Evolutionary conservation across 2,329 filamentous ascomycete species (phyloP), one percentile per base, ranked within the genome.

Genomic region (Diaporthe longicolla): DNA sequence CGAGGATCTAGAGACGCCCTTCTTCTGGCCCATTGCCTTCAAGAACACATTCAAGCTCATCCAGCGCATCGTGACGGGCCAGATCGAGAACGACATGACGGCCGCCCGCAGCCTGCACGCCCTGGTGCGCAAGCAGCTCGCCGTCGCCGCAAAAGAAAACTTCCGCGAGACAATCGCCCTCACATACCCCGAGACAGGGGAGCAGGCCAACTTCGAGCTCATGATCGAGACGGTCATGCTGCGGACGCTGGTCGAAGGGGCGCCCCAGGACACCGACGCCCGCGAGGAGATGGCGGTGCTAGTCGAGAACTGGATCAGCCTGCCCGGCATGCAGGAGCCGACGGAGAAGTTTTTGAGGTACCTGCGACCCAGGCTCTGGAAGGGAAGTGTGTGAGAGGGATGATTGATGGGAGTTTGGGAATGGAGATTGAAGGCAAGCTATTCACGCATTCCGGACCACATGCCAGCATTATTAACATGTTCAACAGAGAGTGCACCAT

Each of bases 41-140:
- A 75, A 76, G n/a, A 79, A 78, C 37, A 73, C 77, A 15, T 80
- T 78, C 73, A 77, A 75, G 29, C 77, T 78, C 1, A 45, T 79
- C 11, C 76, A 76, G 17, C 79, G 79, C 65, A 76, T 81, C 73
- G 76, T 76, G 29, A 74, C 77, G 76, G 80, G 78, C 70, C 66
- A 76, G 45, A 71, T 82, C 45, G 77, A 79, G 50, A 72, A 79
- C 45, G 78, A 79, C 70, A 75, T 81, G 74, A 70, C 71, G 15
- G 74, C 74, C 8, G 74, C 74, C 4, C 74, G 74, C 21, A 71
- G 66, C 58, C 66, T 75, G 43, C 74, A 75, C 74, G 58, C 72
- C 58, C 71, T 75, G 24, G 74, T 75, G 65, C 74, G 74, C 66
- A 75, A 75, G 45, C 74, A 75, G 66, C 66, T 75, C n/a, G 61